A percentile compares a stretch with the other conserved stretches of the same genome.
These are phyloP conservation scores for Entoloma clypeatum DNA, from an alignment of 1,284 basidiomycete species.

Conservation along the genomic window DNA sequence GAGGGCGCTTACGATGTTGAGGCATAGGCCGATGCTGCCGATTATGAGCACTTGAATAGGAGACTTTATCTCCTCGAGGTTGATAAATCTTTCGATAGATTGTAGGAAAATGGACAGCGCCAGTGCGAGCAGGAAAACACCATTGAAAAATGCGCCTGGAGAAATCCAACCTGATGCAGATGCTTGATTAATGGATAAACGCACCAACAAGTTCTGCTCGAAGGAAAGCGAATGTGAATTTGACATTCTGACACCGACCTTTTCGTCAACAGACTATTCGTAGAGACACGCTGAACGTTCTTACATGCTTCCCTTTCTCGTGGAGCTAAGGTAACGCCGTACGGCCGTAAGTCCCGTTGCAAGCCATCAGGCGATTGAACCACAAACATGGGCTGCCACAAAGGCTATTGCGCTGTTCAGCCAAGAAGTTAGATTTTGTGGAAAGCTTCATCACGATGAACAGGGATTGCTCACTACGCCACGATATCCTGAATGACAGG, in stretches of 20 bases:
- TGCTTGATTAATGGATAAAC: constrained; percentile 5
- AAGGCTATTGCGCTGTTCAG: constrained; percentile 26
- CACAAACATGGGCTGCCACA: constrained; percentile 19
- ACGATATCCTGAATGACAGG: constrained; percentile 39
- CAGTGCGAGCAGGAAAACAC: constrained; percentile 46
- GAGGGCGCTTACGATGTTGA: constrained; percentile 43
- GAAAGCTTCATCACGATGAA: not conserved
- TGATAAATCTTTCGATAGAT: constrained; percentile 45
- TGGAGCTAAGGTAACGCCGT: constrained; percentile 28
- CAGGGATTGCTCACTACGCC: constrained; percentile 30
- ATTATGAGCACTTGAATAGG: constrained; percentile 42
- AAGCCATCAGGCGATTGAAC: too few relatives aligned
- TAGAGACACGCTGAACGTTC: constrained; percentile 12
- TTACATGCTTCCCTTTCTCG: constrained; percentile 38
- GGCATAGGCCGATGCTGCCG: constrained; percentile 40
- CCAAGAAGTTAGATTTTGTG: not conserved
- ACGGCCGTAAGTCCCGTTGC: not conserved
- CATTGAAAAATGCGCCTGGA: constrained; percentile 49
- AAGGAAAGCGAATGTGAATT: constrained; percentile 48
- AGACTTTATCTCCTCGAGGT: constrained; percentile 35
- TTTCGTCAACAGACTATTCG: constrained; percentile 1
- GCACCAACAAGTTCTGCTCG: constrained; percentile 48
- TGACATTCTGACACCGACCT: constrained; percentile 30
- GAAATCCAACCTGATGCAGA: not conserved
- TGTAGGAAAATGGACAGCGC: constrained; percentile 47